These are phyloP conservation scores for Myriangium duriaei DNA, from an alignment of 2,329 filamentous ascomycete species.

Conservation along the genomic window DNA sequence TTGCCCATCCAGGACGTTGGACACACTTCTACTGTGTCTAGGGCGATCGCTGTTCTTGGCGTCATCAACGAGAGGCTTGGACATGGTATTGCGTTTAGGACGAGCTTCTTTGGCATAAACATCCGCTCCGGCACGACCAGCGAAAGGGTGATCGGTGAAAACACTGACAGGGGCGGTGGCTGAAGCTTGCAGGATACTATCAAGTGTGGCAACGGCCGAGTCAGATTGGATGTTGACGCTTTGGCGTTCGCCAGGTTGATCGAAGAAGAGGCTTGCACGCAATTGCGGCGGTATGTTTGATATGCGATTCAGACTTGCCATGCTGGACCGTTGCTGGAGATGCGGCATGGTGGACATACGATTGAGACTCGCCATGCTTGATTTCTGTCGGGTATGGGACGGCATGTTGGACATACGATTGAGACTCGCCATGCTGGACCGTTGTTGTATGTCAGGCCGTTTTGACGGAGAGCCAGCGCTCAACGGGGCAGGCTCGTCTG, in stretches of 20 bases:
- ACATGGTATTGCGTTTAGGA: slow-evolving; percentile 15
- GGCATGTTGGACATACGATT: slow-evolving; percentile 11
- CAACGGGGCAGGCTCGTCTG: slow-evolving; percentile 3
- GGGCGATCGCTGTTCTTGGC: slow-evolving; percentile 4
- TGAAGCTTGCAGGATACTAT: slow-evolving; percentile 84
- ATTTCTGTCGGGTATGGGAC: slow-evolving; percentile 13
- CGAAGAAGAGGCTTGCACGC: slow-evolving; percentile 84
- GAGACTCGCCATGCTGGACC: slow-evolving; percentile 3
- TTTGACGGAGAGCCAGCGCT: neutral
- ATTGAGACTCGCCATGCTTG: slow-evolving; percentile 6
- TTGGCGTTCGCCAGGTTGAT: slow-evolving; percentile 38
- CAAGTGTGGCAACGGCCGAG: slow-evolving; percentile 78
- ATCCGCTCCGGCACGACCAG: slow-evolving; percentile 60
- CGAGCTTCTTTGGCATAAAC: slow-evolving; percentile 48
- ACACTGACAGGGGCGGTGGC: slow-evolving; percentile 77
- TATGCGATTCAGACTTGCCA: slow-evolving; percentile 24
- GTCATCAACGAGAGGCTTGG: slow-evolving; percentile 12
- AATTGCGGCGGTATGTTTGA: slow-evolving; percentile 65
- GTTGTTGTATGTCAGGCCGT: slow-evolving; percentile 6
- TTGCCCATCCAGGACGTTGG: slow-evolving; percentile 3
- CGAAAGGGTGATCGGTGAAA: slow-evolving; percentile 80
- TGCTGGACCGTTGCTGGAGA: slow-evolving; percentile 23
- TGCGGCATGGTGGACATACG: slow-evolving; percentile 12
- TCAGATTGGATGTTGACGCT: slow-evolving; percentile 50
- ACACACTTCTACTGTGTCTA: slow-evolving; percentile 1